Base-by-base conservation (phyloP, 208 protist genomes). In the Crithidia acanthocephali region DNA sequence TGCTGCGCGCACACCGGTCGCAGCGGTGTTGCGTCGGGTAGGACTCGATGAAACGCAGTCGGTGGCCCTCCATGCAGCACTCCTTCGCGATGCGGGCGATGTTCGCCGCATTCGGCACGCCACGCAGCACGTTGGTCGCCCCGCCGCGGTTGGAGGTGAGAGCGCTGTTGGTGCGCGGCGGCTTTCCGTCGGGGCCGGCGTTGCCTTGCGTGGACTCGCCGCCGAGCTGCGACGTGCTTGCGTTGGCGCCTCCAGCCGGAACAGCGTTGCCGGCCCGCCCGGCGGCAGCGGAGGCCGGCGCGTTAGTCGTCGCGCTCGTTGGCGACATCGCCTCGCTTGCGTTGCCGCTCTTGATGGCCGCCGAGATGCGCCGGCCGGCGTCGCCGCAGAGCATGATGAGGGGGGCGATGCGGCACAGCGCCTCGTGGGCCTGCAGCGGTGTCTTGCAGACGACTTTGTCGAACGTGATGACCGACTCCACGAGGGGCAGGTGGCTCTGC, bases 381-480 rank as follows among this genome's bases (percentile, higher is more conserved):
- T 80, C 62, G 42, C 74, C 66, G 67, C 92, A 97, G 1, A 97
- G 58, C 18, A 47, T 23, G 30, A 95, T 83, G 30, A 65, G 62
- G 10, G 86, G 88, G 6, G 92, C 86, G 44, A 93, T 80, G 0
- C 65, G 32, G 47, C 75, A 68, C 18, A 85, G 74, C 23, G 68
- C 58, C n/a, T 83, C 56, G 22, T 86, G 76, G 10, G 82, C 89
- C 57, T 91, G 81, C 10, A 83, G 58, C 30, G 88, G 87, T 2
- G 76, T 74, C 50, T 83, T 79, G 65, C 87, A 92, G 10, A 72
- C 63, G 13, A 92, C 88, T 52, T 76, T 73, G 20, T 76, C 75
- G 22, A 71, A 62, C 1, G 80, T 81, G 22, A 92, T 77, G 32
- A 95, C 47, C 1, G 87, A 94, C 79, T 97, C 87, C 11, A 97